Percentiles rank a stretch among this genome's conserved stretches.
phyloP scores from a whole-genome alignment of 805 yeast genomes.

The Wickerhamomyces kurtzmanii region DNA sequence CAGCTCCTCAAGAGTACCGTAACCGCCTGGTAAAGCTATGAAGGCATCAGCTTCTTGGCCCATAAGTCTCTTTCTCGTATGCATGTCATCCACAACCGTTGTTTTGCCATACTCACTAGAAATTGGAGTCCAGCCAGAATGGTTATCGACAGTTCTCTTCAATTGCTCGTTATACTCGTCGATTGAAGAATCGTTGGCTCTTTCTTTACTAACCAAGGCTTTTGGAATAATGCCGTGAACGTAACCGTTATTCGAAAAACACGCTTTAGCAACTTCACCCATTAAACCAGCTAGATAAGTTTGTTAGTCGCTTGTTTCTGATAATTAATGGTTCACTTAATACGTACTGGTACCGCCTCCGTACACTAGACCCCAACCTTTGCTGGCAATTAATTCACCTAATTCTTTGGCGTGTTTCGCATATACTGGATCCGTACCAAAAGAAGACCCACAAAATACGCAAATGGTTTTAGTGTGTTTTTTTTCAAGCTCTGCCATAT shows the following conservation, averaged over 20 bases:
- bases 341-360: constrained; percentile 68
- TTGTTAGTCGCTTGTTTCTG: constrained; percentile 1
- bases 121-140: constrained; percentile 56
- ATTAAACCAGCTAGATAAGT: constrained; percentile 52
- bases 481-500: constrained; percentile 4
- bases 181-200: constrained; percentile 29
- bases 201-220: constrained; percentile 67
- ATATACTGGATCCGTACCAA: constrained; percentile 45
- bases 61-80: constrained; percentile 80
- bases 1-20: constrained; percentile 82
- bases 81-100: constrained; percentile 81
- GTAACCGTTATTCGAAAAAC: constrained; percentile 37
- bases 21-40: constrained; percentile 88
- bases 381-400: constrained; percentile 47
- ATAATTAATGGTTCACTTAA: neutral
- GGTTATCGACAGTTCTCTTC: constrained; percentile 45
- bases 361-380: constrained; percentile 69
- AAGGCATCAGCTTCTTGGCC: constrained; percentile 81
- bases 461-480: constrained; percentile 38
- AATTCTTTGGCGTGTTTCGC: constrained; percentile 46
- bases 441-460: constrained; percentile 82
- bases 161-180: constrained; percentile 37
- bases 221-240: constrained; percentile 86
- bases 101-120: constrained; percentile 57
- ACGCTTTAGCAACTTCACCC: constrained; percentile 66